Conservation (phyloP, 2,329 filamentous ascomycete genomes). For the Ophiostoma ulmi region DNA sequence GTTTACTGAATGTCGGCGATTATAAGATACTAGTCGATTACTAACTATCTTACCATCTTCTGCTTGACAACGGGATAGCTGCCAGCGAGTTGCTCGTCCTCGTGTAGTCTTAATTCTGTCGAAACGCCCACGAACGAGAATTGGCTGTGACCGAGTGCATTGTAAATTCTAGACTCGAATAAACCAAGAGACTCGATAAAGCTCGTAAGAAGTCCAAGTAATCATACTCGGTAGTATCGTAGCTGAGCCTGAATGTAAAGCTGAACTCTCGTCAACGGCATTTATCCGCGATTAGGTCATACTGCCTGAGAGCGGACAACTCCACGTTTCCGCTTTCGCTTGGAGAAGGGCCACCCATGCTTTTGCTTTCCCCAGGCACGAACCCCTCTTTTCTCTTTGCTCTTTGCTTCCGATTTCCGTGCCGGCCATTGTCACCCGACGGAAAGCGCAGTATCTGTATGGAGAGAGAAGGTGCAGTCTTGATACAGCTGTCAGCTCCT, state of each 20-base stretch:
- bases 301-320: neutral
- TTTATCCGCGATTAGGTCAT: neutral
- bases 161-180: too few species aligned
- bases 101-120: too few species aligned
- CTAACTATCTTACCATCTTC: too few species aligned
- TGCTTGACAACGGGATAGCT: too few species aligned
- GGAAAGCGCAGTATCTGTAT: neutral
- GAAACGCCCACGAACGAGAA: too few species aligned
- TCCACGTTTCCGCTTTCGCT: conserved; percentile 15
- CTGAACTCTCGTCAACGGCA: neutral
- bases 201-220: too few species aligned
- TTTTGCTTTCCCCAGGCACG: neutral
- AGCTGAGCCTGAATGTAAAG: neutral
- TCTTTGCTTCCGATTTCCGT: neutral
- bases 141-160: too few species aligned
- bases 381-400: conserved; percentile 10
- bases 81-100: too few species aligned
- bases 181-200: too few species aligned
- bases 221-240: too few species aligned
- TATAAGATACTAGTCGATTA: too few species aligned
- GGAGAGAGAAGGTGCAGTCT: neutral
- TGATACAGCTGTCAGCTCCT: neutral
- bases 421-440: conserved; percentile 4
- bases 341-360: neutral
- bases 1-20: neutral